Evolutionary conservation across 495 filamentous ascomycete genomes (phyloP).

Genomic region (Bombardia bombarda): DNA sequence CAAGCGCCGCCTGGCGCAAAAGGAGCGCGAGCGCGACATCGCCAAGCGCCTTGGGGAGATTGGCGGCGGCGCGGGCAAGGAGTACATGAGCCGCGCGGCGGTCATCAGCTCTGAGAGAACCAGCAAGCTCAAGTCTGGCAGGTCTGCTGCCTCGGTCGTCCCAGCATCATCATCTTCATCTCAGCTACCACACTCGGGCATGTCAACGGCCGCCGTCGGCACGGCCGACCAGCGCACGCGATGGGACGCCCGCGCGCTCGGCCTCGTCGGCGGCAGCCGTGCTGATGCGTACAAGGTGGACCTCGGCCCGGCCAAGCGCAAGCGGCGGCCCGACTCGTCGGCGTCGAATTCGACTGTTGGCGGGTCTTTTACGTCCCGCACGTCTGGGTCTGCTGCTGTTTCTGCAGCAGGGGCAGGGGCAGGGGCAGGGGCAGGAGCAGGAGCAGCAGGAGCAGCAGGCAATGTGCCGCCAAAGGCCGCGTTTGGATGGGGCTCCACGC

Average conservation of each 20-base stretch:
- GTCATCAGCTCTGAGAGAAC: neutral
- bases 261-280: conserved; percentile 47
- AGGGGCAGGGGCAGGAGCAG: conserved; percentile 1
- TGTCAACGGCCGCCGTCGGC: neutral
- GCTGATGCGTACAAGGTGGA: conserved; percentile 47
- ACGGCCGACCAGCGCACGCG: conserved; percentile 2
- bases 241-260: conserved; percentile 44
- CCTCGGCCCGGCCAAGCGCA: conserved; percentile 66
- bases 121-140: neutral
- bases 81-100: conserved; percentile 56
- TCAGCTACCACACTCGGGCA: neutral
- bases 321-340: conserved; percentile 42
- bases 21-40: conserved; percentile 77
- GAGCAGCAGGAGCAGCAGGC: too few species aligned
- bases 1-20: conserved; percentile 57
- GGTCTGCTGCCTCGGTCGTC: conserved; percentile 4
- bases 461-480: too few species aligned
- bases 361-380: too few species aligned
- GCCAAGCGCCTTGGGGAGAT: conserved; percentile 55
- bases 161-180: conserved; percentile 4
- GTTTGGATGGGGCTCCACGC: conserved; percentile 42
- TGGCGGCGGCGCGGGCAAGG: conserved; percentile 61
- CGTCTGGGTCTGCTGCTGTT: too few species aligned
- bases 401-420: neutral
- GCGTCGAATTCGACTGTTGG: conserved; percentile 23